Evolutionary conservation across 164 flowering plant genomes (phyloP).

Genomic region (Tetrastigma voinierianum): DNA sequence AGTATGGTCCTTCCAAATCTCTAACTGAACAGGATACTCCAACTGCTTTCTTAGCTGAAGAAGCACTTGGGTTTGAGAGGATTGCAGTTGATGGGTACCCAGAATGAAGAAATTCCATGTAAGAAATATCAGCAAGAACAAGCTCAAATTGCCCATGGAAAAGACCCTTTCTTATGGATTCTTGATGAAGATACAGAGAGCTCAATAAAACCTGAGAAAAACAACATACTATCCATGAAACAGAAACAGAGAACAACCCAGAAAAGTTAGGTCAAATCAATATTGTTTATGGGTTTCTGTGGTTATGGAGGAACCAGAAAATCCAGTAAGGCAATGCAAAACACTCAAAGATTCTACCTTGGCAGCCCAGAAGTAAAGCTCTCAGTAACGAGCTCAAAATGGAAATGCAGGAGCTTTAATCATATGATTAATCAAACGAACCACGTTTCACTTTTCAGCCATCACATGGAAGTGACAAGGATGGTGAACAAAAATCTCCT

Average conservation of each 20-base stretch:
- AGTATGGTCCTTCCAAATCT: conserved; percentile 50
- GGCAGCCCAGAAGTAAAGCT: neutral
- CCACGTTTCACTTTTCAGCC: no score
- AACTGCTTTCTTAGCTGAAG: conserved; percentile 74
- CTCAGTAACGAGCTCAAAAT: neutral
- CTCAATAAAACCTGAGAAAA: no score
- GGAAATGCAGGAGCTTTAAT: no score
- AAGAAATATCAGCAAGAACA: conserved; percentile 25
- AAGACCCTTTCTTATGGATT: no score
- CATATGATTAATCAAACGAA: no score
- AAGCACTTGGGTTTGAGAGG: conserved; percentile 73
- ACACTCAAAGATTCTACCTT: neutral
- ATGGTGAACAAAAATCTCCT: neutral
- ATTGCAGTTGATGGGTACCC: conserved; percentile 49
- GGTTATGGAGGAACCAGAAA: neutral
- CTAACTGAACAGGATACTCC: conserved; percentile 66
- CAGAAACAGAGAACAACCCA: neutral
- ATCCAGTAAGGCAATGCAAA: neutral
- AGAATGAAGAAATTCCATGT: conserved; percentile 38
- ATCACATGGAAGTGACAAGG: neutral
- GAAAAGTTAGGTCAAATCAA: neutral
- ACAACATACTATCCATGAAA: no score
- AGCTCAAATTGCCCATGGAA: conserved; percentile 28
- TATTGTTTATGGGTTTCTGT: neutral
- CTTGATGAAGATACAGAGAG: no score